phyloP scores from a whole-genome alignment of 805 yeast genomes.

The Schwanniomyces vanrijiae region DNA sequence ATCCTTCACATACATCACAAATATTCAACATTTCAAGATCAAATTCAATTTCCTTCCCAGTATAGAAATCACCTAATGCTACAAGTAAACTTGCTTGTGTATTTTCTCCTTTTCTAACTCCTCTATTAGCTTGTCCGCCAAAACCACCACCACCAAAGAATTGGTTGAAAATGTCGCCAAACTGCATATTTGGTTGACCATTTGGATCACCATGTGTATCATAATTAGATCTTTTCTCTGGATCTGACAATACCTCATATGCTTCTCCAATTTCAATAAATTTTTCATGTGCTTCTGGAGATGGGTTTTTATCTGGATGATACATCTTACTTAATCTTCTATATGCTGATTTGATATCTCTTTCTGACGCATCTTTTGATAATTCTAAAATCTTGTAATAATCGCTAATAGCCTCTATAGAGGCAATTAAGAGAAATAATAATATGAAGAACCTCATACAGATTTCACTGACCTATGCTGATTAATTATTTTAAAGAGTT shows the following conservation, averaged over 20 bases:
- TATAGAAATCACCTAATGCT: constrained; percentile 64
- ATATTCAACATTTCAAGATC: constrained; percentile 66
- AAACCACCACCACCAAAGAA: constrained; percentile 34
- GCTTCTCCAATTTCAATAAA: constrained; percentile 94
- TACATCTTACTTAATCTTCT: constrained; percentile 76
- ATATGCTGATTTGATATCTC: constrained; percentile 83
- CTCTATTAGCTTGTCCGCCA: constrained; percentile 26
- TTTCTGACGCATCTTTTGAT: constrained; percentile 64
- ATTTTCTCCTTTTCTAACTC: constrained; percentile 61
- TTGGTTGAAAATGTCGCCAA: constrained; percentile 62
- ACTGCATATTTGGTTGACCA: constrained; percentile 36
- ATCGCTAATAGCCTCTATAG: constrained; percentile 34
- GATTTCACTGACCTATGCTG: neutral
- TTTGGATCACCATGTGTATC: constrained; percentile 77
- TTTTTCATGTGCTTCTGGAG: constrained; percentile 78
- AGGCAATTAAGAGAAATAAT: constrained; percentile 2
- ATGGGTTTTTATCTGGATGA: constrained; percentile 93
- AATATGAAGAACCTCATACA: constrained; percentile 1
- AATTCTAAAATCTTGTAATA: constrained; percentile 70
- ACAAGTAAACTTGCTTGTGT: constrained; percentile 56
- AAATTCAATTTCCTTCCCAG: constrained; percentile 65
- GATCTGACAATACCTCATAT: constrained; percentile 77
- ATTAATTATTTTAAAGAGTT: neutral
- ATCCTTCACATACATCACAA: constrained; percentile 78
- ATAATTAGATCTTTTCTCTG: constrained; percentile 65